Conservation (phyloP, 768 basidiomycete species). For the Porphyrellus cyaneotinctus region DNA sequence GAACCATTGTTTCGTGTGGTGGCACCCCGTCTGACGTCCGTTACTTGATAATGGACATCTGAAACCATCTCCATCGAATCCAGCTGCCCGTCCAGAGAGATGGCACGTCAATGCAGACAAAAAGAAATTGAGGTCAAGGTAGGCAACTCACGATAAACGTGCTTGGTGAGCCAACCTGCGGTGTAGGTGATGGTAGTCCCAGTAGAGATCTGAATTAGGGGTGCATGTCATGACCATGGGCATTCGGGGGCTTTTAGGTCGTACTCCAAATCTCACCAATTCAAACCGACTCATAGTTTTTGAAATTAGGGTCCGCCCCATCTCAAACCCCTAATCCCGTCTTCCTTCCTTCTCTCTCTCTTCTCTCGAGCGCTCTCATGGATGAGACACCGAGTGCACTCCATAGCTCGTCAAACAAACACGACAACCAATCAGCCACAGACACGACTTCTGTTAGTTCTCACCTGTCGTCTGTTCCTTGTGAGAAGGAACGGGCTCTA, state of each 20-base stretch:
- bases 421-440: not conserved
- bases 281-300: too few species aligned
- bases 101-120: too few species aligned
- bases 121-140: not conserved
- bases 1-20: not conserved
- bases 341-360: not conserved
- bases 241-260: not conserved
- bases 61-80: not conserved
- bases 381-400: not conserved
- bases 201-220: not conserved
- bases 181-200: not conserved
- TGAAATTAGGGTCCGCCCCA: not conserved
- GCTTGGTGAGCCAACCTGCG: not conserved
- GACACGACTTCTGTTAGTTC: not conserved
- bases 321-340: not conserved
- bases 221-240: not conserved
- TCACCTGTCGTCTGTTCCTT: not conserved
- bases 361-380: not conserved
- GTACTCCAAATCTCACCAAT: not conserved
- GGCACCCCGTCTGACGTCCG: not conserved
- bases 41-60: not conserved
- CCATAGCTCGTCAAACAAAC: not conserved
- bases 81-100: not conserved
- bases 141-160: not conserved
- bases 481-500: not conserved